Base-by-base conservation (phyloP, 164 flowering plant genomes). In the Liquidambar formosana region DNA sequence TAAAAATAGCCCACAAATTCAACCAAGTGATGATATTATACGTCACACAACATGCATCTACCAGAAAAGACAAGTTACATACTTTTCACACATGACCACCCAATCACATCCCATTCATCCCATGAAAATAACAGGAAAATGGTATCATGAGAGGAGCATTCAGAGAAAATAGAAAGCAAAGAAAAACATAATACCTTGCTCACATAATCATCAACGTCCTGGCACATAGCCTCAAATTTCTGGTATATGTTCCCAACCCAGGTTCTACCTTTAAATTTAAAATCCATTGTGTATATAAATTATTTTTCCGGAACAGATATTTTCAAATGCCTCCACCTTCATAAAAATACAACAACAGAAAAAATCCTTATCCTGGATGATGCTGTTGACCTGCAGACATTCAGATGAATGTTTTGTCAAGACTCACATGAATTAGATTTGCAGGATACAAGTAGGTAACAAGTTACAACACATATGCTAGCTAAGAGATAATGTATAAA, bases 221-320 rank as follows among this genome's bases (percentile, higher is more conserved):
- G 71, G 67, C 82, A 73, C 14, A 79, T 66, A 47, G 79, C 67
- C 73, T 82, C 84, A 59, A 84, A 73, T 75, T 77, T 80, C 66
- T 82, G 79, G 72, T 60, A 80, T 26, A 84, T 64, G 70, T 75
- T 78, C 64, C 84, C 84, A 69, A 65, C 78, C 85, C 88, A 84
- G 18, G 64, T n/a, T 26, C 63, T 78, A 58, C 78, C 69, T 63
- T 77, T 79, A 8, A 23, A 13, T 60, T 78, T 80, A n/a, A 75
- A 68, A 79, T 81, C 81, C 86, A 78, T 83, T 9, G 27, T 25
- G 14, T 38, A 13, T 11, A 65, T 45, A 6, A 33, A 53, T 59
- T 45, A 33, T 9, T 52, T 13, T 16, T 4, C 6, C 12, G 25
- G 16, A 67, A 27, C 16, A 10, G 21, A 19, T 18, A 41, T 62